Evolutionary conservation across 2,329 filamentous ascomycete genomes (phyloP).

Genomic region (Cladophialophora chaetospira): DNA sequence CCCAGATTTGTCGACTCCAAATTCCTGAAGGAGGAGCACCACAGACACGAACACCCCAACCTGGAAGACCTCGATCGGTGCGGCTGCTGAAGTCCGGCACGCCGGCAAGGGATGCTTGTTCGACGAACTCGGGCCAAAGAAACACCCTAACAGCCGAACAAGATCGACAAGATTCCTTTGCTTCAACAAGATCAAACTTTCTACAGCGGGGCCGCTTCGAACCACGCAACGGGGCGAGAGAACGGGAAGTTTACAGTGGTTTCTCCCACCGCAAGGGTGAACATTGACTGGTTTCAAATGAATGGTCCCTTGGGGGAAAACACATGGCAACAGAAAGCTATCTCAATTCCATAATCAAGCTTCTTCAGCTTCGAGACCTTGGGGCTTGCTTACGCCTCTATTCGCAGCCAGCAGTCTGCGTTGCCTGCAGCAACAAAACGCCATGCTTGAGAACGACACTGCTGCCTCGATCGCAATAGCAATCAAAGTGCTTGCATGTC

Average conservation of each 20-base stretch:
- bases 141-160: constrained; percentile 3
- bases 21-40: constrained; percentile 25
- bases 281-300: constrained; percentile 8
- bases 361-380: not conserved
- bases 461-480: constrained; percentile 9
- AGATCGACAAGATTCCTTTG: constrained; percentile 18
- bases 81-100: constrained; percentile 14
- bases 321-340: constrained; percentile 3
- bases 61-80: constrained; percentile 14
- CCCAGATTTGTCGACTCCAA: constrained; percentile 17
- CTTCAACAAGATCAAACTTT: not conserved
- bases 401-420: not conserved
- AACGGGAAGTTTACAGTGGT: constrained; percentile 17
- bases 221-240: constrained; percentile 11
- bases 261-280: constrained; percentile 17
- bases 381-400: not conserved
- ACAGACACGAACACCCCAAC: constrained; percentile 20
- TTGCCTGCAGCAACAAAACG: not conserved
- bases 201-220: constrained; percentile 11
- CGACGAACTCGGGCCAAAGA: constrained; percentile 7
- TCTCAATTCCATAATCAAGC: not conserved
- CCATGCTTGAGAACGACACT: too few relatives aligned
- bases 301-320: not conserved
- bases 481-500: constrained; percentile 29
- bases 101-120: constrained; percentile 26